These are phyloP conservation scores for Hemileia vastatrix DNA, from an alignment of 1,284 basidiomycete genomes.

Conservation along the genomic window DNA sequence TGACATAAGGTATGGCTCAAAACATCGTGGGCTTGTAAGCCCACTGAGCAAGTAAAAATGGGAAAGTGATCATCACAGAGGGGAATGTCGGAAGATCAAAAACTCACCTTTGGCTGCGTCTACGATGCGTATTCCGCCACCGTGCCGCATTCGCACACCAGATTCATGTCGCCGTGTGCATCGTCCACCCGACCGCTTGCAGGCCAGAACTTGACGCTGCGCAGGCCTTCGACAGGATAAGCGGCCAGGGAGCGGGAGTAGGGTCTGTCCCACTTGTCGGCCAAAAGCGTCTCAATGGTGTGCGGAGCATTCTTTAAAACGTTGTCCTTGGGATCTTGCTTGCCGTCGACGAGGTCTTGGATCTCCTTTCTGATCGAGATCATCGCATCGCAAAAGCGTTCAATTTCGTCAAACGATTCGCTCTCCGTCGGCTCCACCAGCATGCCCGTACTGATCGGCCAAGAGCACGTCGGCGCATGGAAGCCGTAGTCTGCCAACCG, in stretches of 20 bases:
- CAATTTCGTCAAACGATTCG: conserved; percentile 77
- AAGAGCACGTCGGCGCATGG: conserved; percentile 82
- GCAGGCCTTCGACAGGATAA: conserved; percentile 67
- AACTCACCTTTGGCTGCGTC: too few species aligned
- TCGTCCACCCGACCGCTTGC: conserved; percentile 80
- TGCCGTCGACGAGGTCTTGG: conserved; percentile 73
- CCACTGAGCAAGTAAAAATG: too few species aligned
- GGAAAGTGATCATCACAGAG: too few species aligned
- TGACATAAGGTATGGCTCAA: too few species aligned
- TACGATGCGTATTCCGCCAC: too few species aligned
- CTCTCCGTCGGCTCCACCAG: conserved; percentile 79
- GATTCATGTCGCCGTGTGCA: too few species aligned
- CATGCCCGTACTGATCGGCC: conserved; percentile 90
- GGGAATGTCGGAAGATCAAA: too few species aligned
- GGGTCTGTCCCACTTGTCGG: conserved; percentile 76
- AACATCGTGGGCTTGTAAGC: too few species aligned
- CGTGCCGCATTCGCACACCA: too few species aligned
- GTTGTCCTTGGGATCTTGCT: conserved; percentile 78
- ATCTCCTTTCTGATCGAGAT: conserved; percentile 86
- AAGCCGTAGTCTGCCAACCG: conserved; percentile 54
- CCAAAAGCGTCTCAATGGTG: conserved; percentile 60
- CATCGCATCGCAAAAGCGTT: conserved; percentile 92
- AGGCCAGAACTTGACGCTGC: conserved; percentile 87
- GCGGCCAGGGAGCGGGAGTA: conserved; percentile 76
- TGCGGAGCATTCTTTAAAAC: conserved; percentile 90